Evolutionary conservation across 208 protist species (phyloP), one percentile per base, ranked within the genome.

Genomic region (Porcisia hertigi): DNA sequence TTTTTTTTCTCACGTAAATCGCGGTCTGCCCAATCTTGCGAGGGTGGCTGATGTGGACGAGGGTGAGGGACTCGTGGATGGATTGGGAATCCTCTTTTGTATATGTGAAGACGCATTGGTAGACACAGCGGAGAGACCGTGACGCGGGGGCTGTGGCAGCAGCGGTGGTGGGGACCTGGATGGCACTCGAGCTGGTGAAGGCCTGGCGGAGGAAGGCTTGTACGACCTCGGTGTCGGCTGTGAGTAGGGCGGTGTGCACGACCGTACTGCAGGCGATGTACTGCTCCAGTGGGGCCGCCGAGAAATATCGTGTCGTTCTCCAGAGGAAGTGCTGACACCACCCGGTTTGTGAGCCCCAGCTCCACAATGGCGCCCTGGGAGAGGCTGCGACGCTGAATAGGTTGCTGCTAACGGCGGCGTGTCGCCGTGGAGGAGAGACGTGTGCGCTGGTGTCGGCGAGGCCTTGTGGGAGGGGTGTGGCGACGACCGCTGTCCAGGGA

Each of bases 161-260:
- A 71, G 66, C 66, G 66, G 66, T 36, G 43, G 66, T 57, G 66
- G 66, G 30, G 66, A 71, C 11, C 66, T 20, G 47, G 66, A 71
- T 53, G 66, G 47, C 47, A 36, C 47, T 53, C 47, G 66, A 43
- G 47, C 2, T 34, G 62, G 9, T 43, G 25, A 23, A 8, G 39
- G 3, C 41, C 41, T 25, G 34, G 45, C 5, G 41, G 62, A 30
- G 62, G 39, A 4, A 67, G 62, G 62, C 41, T 49, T 67, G 62
- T 30, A 45, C 20, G 62, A 67, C 36, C 47, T n/a, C 18, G 47
- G 3, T 58, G 47, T 41, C 6, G n/a, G 47, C 66, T 71, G 45
- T 39, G 66, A 71, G 47, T 43, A 36, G 66, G 66, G 47, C 25
- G 66, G 66, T 41, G 66, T 71, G 49, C 14, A 16, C 14, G 66